phyloP scores from a whole-genome alignment of 1,284 basidiomycete genomes.

The Porogramme epimiltina region DNA sequence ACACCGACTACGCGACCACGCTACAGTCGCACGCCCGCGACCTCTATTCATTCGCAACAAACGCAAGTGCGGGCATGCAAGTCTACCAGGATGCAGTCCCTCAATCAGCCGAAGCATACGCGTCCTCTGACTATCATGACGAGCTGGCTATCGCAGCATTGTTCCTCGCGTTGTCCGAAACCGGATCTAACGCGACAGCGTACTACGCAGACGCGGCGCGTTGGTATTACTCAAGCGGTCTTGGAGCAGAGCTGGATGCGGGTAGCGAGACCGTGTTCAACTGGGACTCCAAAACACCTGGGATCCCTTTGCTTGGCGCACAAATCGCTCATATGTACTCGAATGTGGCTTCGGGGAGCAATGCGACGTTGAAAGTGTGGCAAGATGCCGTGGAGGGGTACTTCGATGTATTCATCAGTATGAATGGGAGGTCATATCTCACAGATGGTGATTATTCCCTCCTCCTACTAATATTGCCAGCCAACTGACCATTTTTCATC shows the following conservation, averaged over 20 bases:
- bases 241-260: slow-evolving; percentile 37
- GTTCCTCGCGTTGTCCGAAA: slow-evolving; percentile 69
- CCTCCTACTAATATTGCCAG: neutral
- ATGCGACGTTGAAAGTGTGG: slow-evolving; percentile 63
- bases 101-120: slow-evolving; percentile 64
- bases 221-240: slow-evolving; percentile 61
- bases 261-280: slow-evolving; percentile 71
- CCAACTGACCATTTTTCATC: slow-evolving; percentile 1
- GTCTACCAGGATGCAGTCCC: slow-evolving; percentile 72
- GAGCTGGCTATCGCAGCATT: slow-evolving; percentile 77
- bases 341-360: slow-evolving; percentile 39
- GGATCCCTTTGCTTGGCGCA: slow-evolving; percentile 73
- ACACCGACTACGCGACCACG: slow-evolving; percentile 69
- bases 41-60: slow-evolving; percentile 74
- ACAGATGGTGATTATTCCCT: slow-evolving; percentile 48
- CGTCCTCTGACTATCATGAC: slow-evolving; percentile 71
- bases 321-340: slow-evolving; percentile 60
- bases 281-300: slow-evolving; percentile 87
- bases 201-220: slow-evolving; percentile 64
- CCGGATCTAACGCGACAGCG: slow-evolving; percentile 9
- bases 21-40: slow-evolving; percentile 76
- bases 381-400: slow-evolving; percentile 72
- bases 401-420: slow-evolving; percentile 72
- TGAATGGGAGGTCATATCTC: slow-evolving; percentile 49
- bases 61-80: slow-evolving; percentile 55